Conservation (phyloP, 805 yeast species). For the Blastobotrys attinorum region DNA sequence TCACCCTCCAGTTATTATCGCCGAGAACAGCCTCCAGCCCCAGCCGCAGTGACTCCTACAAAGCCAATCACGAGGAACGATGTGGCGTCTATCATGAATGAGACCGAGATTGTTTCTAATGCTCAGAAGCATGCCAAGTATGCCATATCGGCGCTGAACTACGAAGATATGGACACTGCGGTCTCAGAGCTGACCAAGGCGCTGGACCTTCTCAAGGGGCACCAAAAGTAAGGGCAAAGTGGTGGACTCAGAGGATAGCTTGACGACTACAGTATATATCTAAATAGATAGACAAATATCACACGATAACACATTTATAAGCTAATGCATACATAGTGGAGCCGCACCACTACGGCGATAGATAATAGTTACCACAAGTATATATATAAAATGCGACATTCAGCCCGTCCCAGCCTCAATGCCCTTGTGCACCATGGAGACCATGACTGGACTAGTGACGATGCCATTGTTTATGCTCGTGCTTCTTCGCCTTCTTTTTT, state of each 20-base stretch:
- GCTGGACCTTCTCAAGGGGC: slow-evolving; percentile 28
- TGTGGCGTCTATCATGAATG: slow-evolving; percentile 25
- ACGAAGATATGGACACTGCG: slow-evolving; percentile 63
- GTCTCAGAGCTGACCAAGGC: slow-evolving; percentile 46
- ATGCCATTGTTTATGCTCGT: no score
- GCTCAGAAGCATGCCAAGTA: slow-evolving; percentile 62
- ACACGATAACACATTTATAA: no score
- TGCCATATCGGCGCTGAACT: slow-evolving; percentile 66
- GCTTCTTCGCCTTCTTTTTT: no score
- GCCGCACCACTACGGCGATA: background rate
- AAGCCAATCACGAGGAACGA: slow-evolving; percentile 15
- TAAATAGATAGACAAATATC: no score
- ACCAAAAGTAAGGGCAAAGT: background rate
- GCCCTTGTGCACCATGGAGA: no score
- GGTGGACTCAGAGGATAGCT: background rate
- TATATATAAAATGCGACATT: no score
- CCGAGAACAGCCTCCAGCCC: slow-evolving; percentile 11
- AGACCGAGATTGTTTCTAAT: slow-evolving; percentile 30
- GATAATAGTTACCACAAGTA: background rate
- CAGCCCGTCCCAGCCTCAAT: no score
- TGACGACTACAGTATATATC: background rate
- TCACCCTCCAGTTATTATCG: background rate
- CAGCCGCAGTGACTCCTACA: slow-evolving; percentile 9
- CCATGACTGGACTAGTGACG: no score
- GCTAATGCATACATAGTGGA: background rate